Conservation (phyloP, 805 yeast genomes). For the Starmerella apis region DNA sequence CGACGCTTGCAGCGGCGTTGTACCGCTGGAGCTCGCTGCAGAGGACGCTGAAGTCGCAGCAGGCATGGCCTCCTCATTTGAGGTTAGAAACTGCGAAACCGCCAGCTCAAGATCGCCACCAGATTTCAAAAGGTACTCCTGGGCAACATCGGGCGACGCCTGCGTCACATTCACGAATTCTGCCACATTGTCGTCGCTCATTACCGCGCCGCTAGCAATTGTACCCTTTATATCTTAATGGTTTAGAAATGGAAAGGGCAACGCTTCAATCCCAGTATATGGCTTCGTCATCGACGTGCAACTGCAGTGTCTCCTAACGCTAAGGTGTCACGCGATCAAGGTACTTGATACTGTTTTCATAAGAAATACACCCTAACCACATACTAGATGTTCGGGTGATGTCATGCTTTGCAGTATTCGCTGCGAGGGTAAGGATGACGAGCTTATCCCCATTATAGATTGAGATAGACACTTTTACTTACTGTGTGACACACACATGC, state of each 20-base stretch:
- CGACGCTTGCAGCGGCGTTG: slow-evolving; percentile 3
- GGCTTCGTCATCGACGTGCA: slow-evolving; percentile 1
- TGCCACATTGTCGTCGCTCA: slow-evolving; percentile 11
- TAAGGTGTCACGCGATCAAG: too few species aligned
- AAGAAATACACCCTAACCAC: too few species aligned
- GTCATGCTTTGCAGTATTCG: too few species aligned
- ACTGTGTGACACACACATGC: too few species aligned
- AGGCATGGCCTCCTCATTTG: slow-evolving; percentile 4
- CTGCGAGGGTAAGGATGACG: too few species aligned
- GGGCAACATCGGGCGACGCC: slow-evolving; percentile 35
- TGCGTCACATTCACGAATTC: slow-evolving; percentile 34
- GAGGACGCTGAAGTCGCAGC: slow-evolving; percentile 1
- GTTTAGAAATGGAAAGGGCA: neutral
- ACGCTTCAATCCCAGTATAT: neutral
- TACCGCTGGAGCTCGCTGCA: neutral
- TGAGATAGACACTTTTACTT: too few species aligned
- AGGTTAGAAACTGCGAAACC: slow-evolving; percentile 11
- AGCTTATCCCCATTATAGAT: too few species aligned
- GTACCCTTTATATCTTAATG: neutral
- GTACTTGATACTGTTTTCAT: too few species aligned
- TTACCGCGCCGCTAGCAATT: neutral
- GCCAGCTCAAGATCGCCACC: slow-evolving; percentile 30
- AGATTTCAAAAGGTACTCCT: slow-evolving; percentile 31
- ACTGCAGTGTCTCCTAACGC: neutral
- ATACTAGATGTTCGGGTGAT: too few species aligned